Base-by-base conservation (phyloP, 169 alveolate species). In the Plasmodium ovale region DNA sequence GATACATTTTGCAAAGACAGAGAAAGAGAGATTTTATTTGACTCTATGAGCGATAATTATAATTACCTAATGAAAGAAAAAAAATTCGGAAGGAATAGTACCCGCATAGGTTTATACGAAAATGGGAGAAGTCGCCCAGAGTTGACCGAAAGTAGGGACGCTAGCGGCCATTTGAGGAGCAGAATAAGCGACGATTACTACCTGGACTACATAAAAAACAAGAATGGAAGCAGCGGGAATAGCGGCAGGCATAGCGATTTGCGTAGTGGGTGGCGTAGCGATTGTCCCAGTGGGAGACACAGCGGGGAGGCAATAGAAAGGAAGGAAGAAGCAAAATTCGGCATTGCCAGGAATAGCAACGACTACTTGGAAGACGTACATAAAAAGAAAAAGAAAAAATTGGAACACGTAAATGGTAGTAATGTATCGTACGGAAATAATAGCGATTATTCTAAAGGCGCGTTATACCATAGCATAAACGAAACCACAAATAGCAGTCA, bases 401-500 rank as follows among this genome's bases (percentile, higher is more conserved):
- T 12, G 19, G 19, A 21, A 10, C 10, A 58, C 14, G 27, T 12
- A 49, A 62, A 69, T 25, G 27, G 33, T 53, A 68, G 91, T 72
- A 69, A 84, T 49, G 10, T 85, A 23, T 68, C 85, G 9, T 68
- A 69, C 37, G 72, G 33, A 1, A 68, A 67, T 33, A 85, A 21
- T 6, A 85, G 91, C 49, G 91, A 68, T n/a, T 49, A 49, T 29
- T 85, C 91, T 42, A 85, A 85, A 58, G 87, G 19, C 19, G 44
- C 29, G 10, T 42, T 85, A 33, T 85, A 54, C 49, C 69, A 44
- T 12, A 85, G 91, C 29, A 85, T 85, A 3, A 85, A 85, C 27
- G 91, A 85, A 85, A 85, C 91, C 27, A 68, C 67, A 4, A 85
- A 68, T 21, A 85, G 91, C 62, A 85, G 91, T 44, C 67, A 85